Conservation (phyloP, 108 stramenopile species). For the Cyclotella baltica region DNA sequence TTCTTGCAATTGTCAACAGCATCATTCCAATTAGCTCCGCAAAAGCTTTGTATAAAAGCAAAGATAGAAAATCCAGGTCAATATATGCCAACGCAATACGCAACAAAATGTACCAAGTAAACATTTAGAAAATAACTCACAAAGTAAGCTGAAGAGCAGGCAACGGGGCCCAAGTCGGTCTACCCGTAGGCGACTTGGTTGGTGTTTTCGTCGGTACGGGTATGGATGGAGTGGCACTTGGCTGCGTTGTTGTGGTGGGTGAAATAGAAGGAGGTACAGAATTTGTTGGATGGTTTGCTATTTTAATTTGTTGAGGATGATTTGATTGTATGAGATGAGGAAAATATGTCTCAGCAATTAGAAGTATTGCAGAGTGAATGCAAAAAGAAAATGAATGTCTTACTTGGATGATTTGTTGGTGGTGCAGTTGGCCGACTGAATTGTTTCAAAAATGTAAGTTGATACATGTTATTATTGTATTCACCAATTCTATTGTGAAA, state of each 20-base stretch:
- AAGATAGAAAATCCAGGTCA: neutral
- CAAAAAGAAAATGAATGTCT: too few species aligned
- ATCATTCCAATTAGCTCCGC: slow-evolving; percentile 32
- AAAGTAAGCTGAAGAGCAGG: slow-evolving; percentile 36
- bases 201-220: neutral
- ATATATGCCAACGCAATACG: neutral
- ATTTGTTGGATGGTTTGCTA: slow-evolving; percentile 13
- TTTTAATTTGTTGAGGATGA: neutral
- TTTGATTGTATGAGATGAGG: neutral
- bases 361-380: too few species aligned
- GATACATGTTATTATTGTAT: neutral
- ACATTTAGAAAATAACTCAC: neutral
- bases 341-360: neutral
- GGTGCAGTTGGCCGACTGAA: slow-evolving; percentile 26
- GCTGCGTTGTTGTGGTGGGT: slow-evolving; percentile 6
- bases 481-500: neutral
- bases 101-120: neutral
- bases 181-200: slow-evolving; percentile 10
- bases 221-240: slow-evolving; percentile 9
- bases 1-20: slow-evolving; percentile 36
- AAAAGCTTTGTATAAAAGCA: slow-evolving; percentile 19
- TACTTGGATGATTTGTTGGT: slow-evolving; percentile 26
- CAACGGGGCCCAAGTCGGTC: slow-evolving; percentile 43
- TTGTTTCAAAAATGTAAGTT: neutral
- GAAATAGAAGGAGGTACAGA: slow-evolving; percentile 11